Evolutionary conservation across 169 alveolate species (phyloP).

Genomic region (Plasmodium sp.): DNA sequence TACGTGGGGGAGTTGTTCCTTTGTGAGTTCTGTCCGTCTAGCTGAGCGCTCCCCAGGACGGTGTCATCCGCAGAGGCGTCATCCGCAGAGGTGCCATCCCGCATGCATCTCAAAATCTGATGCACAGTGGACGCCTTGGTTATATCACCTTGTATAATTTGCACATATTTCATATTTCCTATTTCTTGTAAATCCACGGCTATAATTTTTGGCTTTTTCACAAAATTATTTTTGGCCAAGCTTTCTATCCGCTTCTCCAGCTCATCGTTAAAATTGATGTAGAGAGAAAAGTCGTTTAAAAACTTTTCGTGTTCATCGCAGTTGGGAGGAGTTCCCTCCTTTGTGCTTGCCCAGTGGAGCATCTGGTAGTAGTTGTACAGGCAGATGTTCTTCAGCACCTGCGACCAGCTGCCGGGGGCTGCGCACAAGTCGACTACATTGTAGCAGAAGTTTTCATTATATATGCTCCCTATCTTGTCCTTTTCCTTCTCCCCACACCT

Average conservation of each 20-base stretch:
- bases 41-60: background rate
- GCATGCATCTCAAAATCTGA: slow-evolving; percentile 77
- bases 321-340: slow-evolving; percentile 21
- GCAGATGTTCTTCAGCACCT: slow-evolving; percentile 85
- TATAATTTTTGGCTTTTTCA: slow-evolving; percentile 89
- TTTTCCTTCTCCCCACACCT: slow-evolving; percentile 19
- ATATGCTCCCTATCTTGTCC: slow-evolving; percentile 35
- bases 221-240: slow-evolving; percentile 54
- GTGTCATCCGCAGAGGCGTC: background rate
- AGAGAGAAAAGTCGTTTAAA: slow-evolving; percentile 65
- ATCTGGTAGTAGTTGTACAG: slow-evolving; percentile 76
- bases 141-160: slow-evolving; percentile 96
- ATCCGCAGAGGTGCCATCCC: background rate
- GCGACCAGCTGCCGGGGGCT: slow-evolving; percentile 99
- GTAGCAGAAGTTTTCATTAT: slow-evolving; percentile 74
- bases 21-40: background rate
- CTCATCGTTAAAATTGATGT: slow-evolving; percentile 58
- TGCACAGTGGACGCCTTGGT: slow-evolving; percentile 94
- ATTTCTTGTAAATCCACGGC: slow-evolving; percentile 98
- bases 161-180: slow-evolving; percentile 96
- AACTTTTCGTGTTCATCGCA: slow-evolving; percentile 62
- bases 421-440: slow-evolving; percentile 98
- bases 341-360: slow-evolving; percentile 70
- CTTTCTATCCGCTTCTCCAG: slow-evolving; percentile 27
- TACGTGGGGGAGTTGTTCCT: slow-evolving; percentile 65